Evolutionary conservation across 192 early-diverging fungal species (phyloP).

Genomic region (Coemansia sp.): DNA sequence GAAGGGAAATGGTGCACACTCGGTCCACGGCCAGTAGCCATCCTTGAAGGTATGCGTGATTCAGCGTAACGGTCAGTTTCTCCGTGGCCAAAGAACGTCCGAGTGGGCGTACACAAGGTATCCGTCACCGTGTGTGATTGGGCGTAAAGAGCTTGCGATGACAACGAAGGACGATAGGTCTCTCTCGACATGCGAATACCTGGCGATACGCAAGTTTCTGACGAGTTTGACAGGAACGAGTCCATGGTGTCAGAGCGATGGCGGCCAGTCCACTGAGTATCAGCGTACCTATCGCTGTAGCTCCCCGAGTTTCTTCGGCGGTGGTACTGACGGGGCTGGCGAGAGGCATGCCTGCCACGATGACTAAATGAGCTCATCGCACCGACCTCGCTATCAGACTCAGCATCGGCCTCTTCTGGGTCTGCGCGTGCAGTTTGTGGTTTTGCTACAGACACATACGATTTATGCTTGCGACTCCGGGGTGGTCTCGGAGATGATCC

Average conservation of each 20-base stretch:
- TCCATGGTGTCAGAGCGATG: constrained; percentile 39
- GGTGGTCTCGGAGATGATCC: background rate
- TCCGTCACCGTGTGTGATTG: background rate
- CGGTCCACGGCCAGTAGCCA: background rate
- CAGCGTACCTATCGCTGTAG: constrained; percentile 9
- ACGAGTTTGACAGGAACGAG: constrained; percentile 44
- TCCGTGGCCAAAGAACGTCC: constrained; percentile 3
- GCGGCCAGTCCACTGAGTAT: background rate
- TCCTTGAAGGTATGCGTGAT: constrained; percentile 1
- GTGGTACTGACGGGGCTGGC: background rate
- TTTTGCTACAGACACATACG: background rate
- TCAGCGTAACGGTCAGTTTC: background rate
- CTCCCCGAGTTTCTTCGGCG: constrained; percentile 19
- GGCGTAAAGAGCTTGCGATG: background rate
- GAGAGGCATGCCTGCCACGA: constrained; percentile 2
- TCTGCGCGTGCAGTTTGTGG: constrained; percentile 4
- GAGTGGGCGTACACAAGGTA: constrained; percentile 12
- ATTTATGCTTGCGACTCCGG: constrained; percentile 11
- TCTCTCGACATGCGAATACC: constrained; percentile 25
- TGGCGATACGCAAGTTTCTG: constrained; percentile 49
- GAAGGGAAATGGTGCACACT: constrained; percentile 25
- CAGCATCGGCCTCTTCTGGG: constrained; percentile 43
- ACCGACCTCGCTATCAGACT: constrained; percentile 41
- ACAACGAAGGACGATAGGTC: constrained; percentile 6
- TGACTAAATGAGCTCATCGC: background rate